Base-by-base conservation (phyloP, 1,139 yeast genomes). In the Cylindricascospora bacillispora region DNA sequence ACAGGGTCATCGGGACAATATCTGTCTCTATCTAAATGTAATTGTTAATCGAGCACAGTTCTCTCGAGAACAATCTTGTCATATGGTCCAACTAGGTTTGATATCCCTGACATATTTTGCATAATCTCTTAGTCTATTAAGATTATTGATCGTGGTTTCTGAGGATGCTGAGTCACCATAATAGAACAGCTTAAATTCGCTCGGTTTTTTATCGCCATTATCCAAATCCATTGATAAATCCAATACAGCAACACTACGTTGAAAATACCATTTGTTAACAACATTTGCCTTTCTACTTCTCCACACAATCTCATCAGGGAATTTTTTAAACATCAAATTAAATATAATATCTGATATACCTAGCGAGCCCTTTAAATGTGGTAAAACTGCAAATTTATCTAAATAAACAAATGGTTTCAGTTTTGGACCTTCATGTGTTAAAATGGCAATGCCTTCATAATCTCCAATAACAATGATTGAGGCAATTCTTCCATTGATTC, bases 181-280 rank as follows among this genome's bases (percentile, higher is more conserved):
- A 32, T 52, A 54, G 25, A 54, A 54, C 27, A 54, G 32, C 27
- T 52, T 49, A 32, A 54, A 54, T 9, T 45, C 44, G 27, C 55
- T 50, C 1, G 43, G 43, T 13, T 36, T 37, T 24, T 39, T 37
- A 25, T 56, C 54, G 17, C 45, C 42, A 19, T 43, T 35, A n/a
- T 41, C 51, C 3, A 59, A 28, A 13, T 49, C 65, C 35, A 72
- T 53, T 15, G 81, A 73, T 11, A 54, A 33, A 31, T 52, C 55
- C 5, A 54, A 25, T 1, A 53, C 56, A 1, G 95, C 95, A 22
- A 67, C 62, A 28, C 94, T 78, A 39, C 98, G 64, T 45, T 89
- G 97, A 54, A 86, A 89, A 52, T 89, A 89, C 98, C 98, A 89
- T 46, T 85, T 85, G 58, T 89, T 89, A 4, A 89, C 95, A 0